Conservation (phyloP, 495 filamentous ascomycete species). For the Penicillium ucsense region DNA sequence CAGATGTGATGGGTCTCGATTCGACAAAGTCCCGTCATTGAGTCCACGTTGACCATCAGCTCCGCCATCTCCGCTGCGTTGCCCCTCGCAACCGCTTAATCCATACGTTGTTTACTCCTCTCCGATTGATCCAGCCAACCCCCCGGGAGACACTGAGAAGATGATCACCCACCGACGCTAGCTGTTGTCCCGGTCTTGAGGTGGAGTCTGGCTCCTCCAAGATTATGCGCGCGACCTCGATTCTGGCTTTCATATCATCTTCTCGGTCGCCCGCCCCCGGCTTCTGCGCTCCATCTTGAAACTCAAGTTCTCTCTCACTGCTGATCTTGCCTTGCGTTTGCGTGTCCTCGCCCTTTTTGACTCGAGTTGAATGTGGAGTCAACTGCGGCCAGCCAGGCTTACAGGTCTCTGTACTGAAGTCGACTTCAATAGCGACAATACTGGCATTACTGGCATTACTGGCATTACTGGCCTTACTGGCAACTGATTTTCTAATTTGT, state of each 20-base stretch:
- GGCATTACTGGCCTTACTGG: conserved; percentile 4
- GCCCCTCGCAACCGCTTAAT: conserved; percentile 30
- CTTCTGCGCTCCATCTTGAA: too few species aligned
- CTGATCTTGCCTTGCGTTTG: conserved; percentile 13
- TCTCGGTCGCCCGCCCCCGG: conserved; percentile 10
- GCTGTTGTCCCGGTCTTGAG: conserved; percentile 6
- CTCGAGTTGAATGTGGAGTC: too few species aligned
- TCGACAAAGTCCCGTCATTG: conserved; percentile 2
- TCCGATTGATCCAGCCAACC: conserved; percentile 16
- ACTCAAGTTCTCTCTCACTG: conserved; percentile 4
- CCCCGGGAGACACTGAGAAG: conserved; percentile 11
- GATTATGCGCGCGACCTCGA: conserved; percentile 21
- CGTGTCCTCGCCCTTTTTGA: not conserved
- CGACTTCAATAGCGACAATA: too few species aligned
- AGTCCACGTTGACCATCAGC: conserved; percentile 15
- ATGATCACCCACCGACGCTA: conserved; percentile 19
- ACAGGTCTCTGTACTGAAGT: too few species aligned
- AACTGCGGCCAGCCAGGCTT: too few species aligned
- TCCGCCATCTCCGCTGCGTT: conserved; percentile 14
- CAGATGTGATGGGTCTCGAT: conserved; percentile 1
- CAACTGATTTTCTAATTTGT: not conserved
- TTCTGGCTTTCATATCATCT: conserved; percentile 20
- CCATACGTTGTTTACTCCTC: conserved; percentile 32
- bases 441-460: not conserved
- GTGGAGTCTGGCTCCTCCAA: conserved; percentile 23